A percentile compares a stretch with the other conserved stretches of the same genome.
Conservation (phyloP, 106 monocot species). For the Gastrodia elata region DNA sequence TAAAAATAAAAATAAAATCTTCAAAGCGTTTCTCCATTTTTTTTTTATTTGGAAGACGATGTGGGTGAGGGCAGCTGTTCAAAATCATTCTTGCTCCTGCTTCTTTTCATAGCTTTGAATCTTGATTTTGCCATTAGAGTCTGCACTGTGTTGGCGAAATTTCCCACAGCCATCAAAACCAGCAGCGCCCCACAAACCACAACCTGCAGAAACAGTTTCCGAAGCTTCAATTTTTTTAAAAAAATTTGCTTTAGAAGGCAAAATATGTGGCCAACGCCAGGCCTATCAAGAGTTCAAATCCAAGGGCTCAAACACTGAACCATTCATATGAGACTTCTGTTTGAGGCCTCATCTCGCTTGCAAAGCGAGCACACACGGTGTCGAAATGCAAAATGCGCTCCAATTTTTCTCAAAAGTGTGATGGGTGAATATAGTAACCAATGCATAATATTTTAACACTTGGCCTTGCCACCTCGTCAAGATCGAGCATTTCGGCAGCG, state of each 20-base stretch:
- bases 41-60: not conserved
- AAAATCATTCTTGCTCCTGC: conserved; percentile 62
- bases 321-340: too few relatives aligned
- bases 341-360: too few relatives aligned
- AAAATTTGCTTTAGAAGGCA: not conserved
- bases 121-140: conserved; percentile 70
- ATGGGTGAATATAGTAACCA: too few relatives aligned
- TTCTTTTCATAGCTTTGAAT: conserved; percentile 84
- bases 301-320: too few relatives aligned
- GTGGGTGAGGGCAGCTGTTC: conserved; percentile 13
- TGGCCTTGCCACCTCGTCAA: too few relatives aligned
- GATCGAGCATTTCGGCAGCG: too few relatives aligned
- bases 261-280: too few relatives aligned
- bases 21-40: not conserved
- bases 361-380: too few relatives aligned
- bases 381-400: too few relatives aligned
- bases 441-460: too few relatives aligned
- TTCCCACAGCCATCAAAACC: conserved; percentile 85
- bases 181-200: conserved; percentile 73
- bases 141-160: conserved; percentile 80
- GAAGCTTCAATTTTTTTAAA: not conserved
- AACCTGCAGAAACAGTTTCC: conserved; percentile 25
- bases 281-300: too few relatives aligned
- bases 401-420: too few relatives aligned
- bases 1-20: not conserved